Conservation (phyloP, 345 rosid species). For the Arabidopsis suecica region DNA sequence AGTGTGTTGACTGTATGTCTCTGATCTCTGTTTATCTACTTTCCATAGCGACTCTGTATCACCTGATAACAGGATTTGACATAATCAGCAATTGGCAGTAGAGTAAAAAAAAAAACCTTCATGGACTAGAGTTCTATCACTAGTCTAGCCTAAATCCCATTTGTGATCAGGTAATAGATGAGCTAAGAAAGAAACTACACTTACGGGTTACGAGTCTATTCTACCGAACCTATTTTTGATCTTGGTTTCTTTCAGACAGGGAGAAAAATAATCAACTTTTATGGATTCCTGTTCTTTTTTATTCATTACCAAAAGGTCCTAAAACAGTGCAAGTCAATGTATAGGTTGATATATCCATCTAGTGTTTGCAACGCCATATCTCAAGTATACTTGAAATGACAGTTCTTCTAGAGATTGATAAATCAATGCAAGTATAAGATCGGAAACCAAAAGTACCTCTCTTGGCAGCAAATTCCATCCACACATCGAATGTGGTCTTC, state of each 20-base stretch:
- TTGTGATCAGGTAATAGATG: neutral
- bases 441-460: slow-evolving; percentile 53
- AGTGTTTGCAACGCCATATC: slow-evolving; percentile 1
- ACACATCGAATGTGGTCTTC: slow-evolving; percentile 65
- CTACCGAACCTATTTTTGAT: neutral
- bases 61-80: slow-evolving; percentile 49
- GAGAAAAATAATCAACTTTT: neutral
- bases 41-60: slow-evolving; percentile 75
- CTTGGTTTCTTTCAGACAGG: neutral
- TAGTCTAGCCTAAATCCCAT: neutral
- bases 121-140: neutral
- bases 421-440: neutral
- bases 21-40: slow-evolving; percentile 76
- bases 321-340: neutral
- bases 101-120: neutral
- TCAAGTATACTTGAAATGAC: neutral
- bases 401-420: neutral
- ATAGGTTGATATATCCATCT: neutral
- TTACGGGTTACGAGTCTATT: neutral
- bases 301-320: neutral
- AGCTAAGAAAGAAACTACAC: neutral
- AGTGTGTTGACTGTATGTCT: slow-evolving; percentile 62
- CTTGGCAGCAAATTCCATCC: slow-evolving; percentile 84
- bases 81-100: neutral
- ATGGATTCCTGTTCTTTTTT: neutral